Base-by-base conservation (phyloP, 106 monocot genomes). In the Dendrobium huoshanense region DNA sequence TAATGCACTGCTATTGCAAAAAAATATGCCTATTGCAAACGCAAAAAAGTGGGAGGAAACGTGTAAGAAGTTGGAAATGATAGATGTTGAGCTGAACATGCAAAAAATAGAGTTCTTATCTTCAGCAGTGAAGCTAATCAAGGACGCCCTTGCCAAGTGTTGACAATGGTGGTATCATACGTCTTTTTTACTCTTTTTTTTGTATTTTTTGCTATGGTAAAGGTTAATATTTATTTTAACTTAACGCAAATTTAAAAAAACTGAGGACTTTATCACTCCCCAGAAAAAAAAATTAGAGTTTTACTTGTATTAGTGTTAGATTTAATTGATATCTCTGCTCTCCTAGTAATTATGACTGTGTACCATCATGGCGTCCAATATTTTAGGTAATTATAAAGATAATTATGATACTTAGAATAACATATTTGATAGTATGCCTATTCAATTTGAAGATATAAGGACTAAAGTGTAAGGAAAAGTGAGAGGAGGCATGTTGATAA, bases 51-150 rank as follows among this genome's bases (percentile, higher is more conserved):
- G 42, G 42, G 74, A 74, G 2, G 74, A 74, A 42, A 74, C 20
- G 18, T 74, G 74, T n/a, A 17, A 74, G 42, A 74, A 74, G 74
- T 19, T 74, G 74, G 74, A 41, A 19, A 74, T 40, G 27, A 42
- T 7, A 15, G 42, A 74, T 18, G 7, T 74, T 42, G 42, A 74
- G 17, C 74, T 74, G 40, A 40, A 41, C 33, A 43, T 41, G 74
- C 16, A 74, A 74, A 74, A 43, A 29, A 27, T 33, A 19, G 33
- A 40, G 31, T 7, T 40, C 16, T 43, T 74, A 20, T 25, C 41
- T 41, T 1, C 27, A 43, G 74, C 42, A 74, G 4, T 74, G 40
- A 40, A 74, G 43, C 42, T 74, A 74, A 41, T 74, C 8, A 43
- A 16, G 41, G 18, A 17, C 0, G 42, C 74, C 11, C 74, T 19